Percentiles rank a stretch among this genome's conserved stretches.
Conservation (phyloP, 2,329 filamentous ascomycete genomes). For the Colletotrichum liriopes region DNA sequence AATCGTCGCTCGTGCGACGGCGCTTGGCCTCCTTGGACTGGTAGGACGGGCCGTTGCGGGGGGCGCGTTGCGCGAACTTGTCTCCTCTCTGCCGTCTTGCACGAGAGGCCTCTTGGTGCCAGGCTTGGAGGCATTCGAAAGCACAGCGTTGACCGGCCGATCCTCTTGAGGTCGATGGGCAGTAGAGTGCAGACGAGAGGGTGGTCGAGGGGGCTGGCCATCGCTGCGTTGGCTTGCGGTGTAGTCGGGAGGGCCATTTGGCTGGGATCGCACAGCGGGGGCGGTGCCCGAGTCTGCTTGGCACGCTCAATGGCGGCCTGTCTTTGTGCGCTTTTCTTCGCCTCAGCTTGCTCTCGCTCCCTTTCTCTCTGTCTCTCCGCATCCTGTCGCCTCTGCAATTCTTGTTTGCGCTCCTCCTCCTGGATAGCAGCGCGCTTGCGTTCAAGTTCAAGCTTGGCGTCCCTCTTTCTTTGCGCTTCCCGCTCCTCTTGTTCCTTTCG, state of each 20-base stretch:
- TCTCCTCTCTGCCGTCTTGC: conserved; percentile 73
- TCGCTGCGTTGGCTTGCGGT: conserved; percentile 50
- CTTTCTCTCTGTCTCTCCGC: conserved; percentile 73
- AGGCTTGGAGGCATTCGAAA: conserved; percentile 78
- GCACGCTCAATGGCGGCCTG: conserved; percentile 76
- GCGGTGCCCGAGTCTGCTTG: conserved; percentile 75
- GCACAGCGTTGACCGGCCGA: conserved; percentile 72
- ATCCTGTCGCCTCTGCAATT: conserved; percentile 73
- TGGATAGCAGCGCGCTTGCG: conserved; percentile 79
- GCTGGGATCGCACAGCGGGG: conserved; percentile 70
- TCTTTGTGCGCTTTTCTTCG: conserved; percentile 77
- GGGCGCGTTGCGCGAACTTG: conserved; percentile 62
- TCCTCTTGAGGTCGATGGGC: conserved; percentile 72
- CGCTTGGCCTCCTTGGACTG: conserved; percentile 83
- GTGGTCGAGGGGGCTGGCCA: conserved; percentile 55
- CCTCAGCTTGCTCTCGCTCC: conserved; percentile 74
- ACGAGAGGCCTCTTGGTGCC: conserved; percentile 82
- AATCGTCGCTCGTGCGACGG: conserved; percentile 81
- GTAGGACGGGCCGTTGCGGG: conserved; percentile 73
- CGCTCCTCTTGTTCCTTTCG: conserved; percentile 90
- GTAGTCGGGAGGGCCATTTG: conserved; percentile 66
- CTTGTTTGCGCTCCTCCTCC: conserved; percentile 75
- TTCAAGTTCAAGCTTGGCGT: conserved; percentile 86
- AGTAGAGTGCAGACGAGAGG: conserved; percentile 73
- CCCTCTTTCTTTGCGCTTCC: conserved; percentile 83